A percentile compares a stretch with the other conserved stretches of the same genome.
These are phyloP conservation scores for Barnettozyma pratensis DNA, from an alignment of 805 yeast genomes.

Conservation along the genomic window DNA sequence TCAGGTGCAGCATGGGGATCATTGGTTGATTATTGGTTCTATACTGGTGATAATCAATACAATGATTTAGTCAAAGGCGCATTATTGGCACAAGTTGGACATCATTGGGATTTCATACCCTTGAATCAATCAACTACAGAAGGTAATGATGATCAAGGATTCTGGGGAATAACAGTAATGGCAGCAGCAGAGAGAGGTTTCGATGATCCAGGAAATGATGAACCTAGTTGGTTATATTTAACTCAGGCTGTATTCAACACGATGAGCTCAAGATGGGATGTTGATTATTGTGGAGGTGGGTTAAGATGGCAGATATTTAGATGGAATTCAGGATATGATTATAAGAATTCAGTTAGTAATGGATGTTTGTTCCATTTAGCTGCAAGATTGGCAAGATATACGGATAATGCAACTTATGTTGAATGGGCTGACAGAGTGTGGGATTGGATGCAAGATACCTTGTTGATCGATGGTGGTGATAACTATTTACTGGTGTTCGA, in stretches of 20 bases:
- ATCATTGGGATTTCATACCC: constrained; percentile 76
- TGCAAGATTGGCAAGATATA: constrained; percentile 81
- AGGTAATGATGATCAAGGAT: constrained; percentile 97
- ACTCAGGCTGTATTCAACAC: constrained; percentile 90
- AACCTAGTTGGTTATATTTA: constrained; percentile 75
- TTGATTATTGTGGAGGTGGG: constrained; percentile 76
- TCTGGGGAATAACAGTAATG: constrained; percentile 94
- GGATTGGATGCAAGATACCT: constrained; percentile 67
- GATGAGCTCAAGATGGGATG: constrained; percentile 92
- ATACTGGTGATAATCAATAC: constrained; percentile 65
- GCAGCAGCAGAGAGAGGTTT: constrained; percentile 89
- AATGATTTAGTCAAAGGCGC: constrained; percentile 55
- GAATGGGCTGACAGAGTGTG: constrained; percentile 73
- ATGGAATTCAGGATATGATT: constrained; percentile 93
- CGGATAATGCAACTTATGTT: constrained; percentile 65
- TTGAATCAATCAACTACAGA: constrained; percentile 85
- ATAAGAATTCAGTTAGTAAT: constrained; percentile 87
- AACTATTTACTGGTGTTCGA: constrained; percentile 45
- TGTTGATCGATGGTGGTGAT: constrained; percentile 30
- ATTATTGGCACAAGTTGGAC: constrained; percentile 68
- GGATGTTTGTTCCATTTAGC: constrained; percentile 86
- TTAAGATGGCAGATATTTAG: constrained; percentile 93
- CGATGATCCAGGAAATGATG: constrained; percentile 50
- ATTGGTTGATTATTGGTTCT: constrained; percentile 71
- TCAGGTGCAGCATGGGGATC: constrained; percentile 96